Base-by-base conservation (phyloP, 352 stramenopile species). In the Phytophthora pini region DNA sequence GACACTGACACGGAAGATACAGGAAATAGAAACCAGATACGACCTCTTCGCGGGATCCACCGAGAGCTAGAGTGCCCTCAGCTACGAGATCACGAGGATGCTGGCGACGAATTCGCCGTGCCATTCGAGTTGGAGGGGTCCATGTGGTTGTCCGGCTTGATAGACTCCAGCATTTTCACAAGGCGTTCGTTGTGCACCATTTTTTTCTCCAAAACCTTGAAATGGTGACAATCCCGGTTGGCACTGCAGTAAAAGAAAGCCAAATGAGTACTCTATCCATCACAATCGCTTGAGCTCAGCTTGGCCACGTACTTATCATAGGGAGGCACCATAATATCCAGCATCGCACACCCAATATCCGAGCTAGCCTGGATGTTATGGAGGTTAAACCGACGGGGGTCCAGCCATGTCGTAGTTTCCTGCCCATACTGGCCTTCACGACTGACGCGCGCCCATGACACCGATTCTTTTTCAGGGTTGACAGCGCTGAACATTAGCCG, bases 281-380 rank as follows among this genome's bases (percentile, higher is more conserved):
- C 40, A 26, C 15, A 1, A 4, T 27, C 0, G 17, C 17, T 20
- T 24, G n/a, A 10, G 5, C 22, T 24, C 10, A 49, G 1, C 20
- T 50, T 34, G 3, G 36, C 40, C 17, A 77, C 77, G 57, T 75
- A 92, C 83, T 93, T 93, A 70, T 94, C 82, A 73, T 94, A 94
- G 10, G 87, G 87, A n/a, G 87, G 87, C 31, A 94, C 82, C 84
- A 92, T 94, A 51, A 94, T 87, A 41, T 94, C 87, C 34, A 94
- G 68, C 48, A 94, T 63, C 10, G 87, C 87, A 54, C 87, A 94
- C 6, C 87, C 87, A 46, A 90, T 90, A 6, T 82, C 70, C 13
- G 76, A 76, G 47, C 84, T 90, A 11, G 84, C 87, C 53, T 84
- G 75, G 53, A 94, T 89, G 43, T 92, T 80, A 52, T 94, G 87